Conservation (phyloP, 2,329 filamentous ascomycete genomes). For the Neonectria punicea region DNA sequence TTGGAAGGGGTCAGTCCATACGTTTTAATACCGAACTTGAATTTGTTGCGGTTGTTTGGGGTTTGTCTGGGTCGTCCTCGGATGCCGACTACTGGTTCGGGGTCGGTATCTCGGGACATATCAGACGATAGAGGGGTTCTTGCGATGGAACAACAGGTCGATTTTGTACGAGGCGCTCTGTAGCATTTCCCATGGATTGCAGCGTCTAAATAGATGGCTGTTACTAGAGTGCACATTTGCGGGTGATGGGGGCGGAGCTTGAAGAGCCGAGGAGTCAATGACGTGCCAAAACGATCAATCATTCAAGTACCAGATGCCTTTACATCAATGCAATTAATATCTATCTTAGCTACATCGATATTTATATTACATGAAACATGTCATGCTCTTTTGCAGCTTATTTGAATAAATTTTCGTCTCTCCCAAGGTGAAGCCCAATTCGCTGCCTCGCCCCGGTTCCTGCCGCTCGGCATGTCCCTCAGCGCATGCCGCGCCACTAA, state of each 20-base stretch:
- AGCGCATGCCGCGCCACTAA: slow-evolving; percentile 29
- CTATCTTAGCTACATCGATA: neutral
- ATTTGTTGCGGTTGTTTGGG: slow-evolving; percentile 41
- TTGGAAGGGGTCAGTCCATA: slow-evolving; percentile 52
- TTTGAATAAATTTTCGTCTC: neutral
- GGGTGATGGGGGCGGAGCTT: slow-evolving; percentile 3
- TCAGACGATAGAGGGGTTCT: slow-evolving; percentile 37
- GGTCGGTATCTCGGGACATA: slow-evolving; percentile 33
- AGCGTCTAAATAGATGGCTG: slow-evolving; percentile 46
- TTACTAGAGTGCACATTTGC: slow-evolving; percentile 27
- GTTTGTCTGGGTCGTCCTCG: slow-evolving; percentile 33
- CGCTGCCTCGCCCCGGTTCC: slow-evolving; percentile 52
- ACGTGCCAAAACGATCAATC: slow-evolving; percentile 13
- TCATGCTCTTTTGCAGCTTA: neutral
- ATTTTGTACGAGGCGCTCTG: slow-evolving; percentile 42
- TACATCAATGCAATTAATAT: slow-evolving; percentile 11
- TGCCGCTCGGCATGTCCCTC: slow-evolving; percentile 42
- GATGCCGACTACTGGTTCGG: slow-evolving; percentile 30
- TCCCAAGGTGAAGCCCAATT: slow-evolving; percentile 1
- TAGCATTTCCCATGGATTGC: slow-evolving; percentile 39
- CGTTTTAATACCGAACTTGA: slow-evolving; percentile 50
- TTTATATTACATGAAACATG: neutral
- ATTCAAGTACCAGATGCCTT: slow-evolving; percentile 4
- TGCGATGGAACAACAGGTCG: slow-evolving; percentile 32
- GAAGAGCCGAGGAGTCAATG: slow-evolving; percentile 17